A percentile compares a stretch with the other conserved stretches of the same genome.
These are phyloP conservation scores for Tetragonia tetragonoides DNA, from an alignment of 148 eudicot genomes.

Conservation along the genomic window DNA sequence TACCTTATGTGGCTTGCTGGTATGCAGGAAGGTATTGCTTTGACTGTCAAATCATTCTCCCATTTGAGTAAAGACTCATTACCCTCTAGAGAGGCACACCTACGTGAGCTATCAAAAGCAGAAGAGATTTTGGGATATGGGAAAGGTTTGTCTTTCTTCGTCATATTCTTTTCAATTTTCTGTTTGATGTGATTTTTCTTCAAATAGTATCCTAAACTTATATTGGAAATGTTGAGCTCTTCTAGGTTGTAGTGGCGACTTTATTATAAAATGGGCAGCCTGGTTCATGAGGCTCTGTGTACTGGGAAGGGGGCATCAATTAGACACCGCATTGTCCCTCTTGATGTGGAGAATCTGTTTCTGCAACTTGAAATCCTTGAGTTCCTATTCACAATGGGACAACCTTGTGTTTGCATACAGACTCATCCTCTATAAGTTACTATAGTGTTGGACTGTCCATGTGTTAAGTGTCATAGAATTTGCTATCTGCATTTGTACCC, in stretches of 20 bases:
- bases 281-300: neutral
- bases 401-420: neutral
- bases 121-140: constrained; percentile 78
- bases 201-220: neutral
- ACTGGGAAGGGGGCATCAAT: neutral
- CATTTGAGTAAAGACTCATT: constrained; percentile 45
- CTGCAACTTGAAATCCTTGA: neutral
- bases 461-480: neutral
- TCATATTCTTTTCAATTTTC: constrained; percentile 4
- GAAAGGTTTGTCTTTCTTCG: constrained; percentile 48
- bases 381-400: neutral
- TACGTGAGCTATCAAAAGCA: constrained; percentile 55
- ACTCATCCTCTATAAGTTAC: neutral
- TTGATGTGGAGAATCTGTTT: neutral
- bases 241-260: neutral
- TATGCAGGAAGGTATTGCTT: constrained; percentile 69
- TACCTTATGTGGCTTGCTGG: constrained; percentile 19
- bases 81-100: constrained; percentile 32
- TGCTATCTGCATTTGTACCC: neutral
- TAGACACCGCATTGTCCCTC: neutral
- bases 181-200: neutral
- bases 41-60: constrained; percentile 67
- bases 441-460: neutral
- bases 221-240: neutral
- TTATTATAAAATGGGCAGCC: neutral